A percentile compares a stretch with the other conserved stretches of the same genome.
Conservation (phyloP, 257 asterid genomes). For the Linderniella brevidens region DNA sequence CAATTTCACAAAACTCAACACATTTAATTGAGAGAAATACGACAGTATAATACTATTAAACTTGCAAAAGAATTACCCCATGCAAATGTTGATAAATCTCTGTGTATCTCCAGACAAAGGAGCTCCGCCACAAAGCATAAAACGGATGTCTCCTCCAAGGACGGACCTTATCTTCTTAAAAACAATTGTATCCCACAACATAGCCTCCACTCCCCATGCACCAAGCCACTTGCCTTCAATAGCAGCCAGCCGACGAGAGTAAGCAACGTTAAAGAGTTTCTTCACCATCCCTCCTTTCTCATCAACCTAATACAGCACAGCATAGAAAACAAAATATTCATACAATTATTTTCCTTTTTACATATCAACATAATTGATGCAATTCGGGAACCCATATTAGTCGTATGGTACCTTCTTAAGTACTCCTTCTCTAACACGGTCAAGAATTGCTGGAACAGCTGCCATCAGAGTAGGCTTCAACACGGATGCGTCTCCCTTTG, state of each 20-base stretch:
- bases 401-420: constrained; percentile 62
- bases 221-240: constrained; percentile 96
- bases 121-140: constrained; percentile 93
- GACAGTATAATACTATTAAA: no score
- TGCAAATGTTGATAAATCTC: constrained; percentile 90
- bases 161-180: constrained; percentile 77
- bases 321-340: background rate
- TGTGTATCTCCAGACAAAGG: constrained; percentile 93
- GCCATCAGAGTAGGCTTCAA: constrained; percentile 81
- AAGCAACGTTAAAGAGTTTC: constrained; percentile 76
- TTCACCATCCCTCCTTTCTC: constrained; percentile 71
- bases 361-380: background rate
- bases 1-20: no score
- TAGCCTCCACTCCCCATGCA: constrained; percentile 90
- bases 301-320: constrained; percentile 42
- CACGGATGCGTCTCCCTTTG: constrained; percentile 82
- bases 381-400: no score
- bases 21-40: no score
- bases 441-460: constrained; percentile 96
- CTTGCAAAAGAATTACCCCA: constrained; percentile 41
- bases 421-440: constrained; percentile 95
- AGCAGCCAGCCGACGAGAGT: constrained; percentile 66
- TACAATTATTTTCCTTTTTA: no score
- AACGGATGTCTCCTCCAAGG: constrained; percentile 91
- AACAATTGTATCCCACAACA: constrained; percentile 71